Conservation (phyloP, 495 filamentous ascomycete genomes). For the Tuber borchii region DNA sequence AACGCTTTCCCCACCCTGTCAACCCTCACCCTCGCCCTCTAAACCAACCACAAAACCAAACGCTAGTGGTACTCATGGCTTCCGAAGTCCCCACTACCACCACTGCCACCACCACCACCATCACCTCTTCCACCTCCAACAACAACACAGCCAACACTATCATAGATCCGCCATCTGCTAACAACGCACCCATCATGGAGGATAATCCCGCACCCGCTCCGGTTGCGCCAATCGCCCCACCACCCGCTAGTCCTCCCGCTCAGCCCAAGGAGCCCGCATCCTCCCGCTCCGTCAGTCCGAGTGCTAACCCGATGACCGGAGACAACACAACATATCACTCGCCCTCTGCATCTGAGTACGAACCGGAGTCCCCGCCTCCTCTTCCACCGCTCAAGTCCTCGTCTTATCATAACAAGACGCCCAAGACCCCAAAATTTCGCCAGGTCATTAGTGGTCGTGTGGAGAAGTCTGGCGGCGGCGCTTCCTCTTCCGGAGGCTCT, state of each 20-base stretch:
- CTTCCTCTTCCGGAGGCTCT: slow-evolving; percentile 28
- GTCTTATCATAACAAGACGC: slow-evolving; percentile 27
- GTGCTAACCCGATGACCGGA: slow-evolving; percentile 34
- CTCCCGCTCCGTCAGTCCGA: slow-evolving; percentile 26
- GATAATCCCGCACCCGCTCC: slow-evolving; percentile 31
- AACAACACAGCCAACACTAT: slow-evolving; percentile 8
- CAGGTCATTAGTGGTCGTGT: slow-evolving; percentile 35
- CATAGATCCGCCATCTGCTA: not conserved
- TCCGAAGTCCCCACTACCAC: not conserved
- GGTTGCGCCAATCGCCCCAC: slow-evolving; percentile 28
- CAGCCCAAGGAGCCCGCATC: slow-evolving; percentile 15
- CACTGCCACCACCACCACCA: not conserved
- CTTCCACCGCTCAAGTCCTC: slow-evolving; percentile 25
- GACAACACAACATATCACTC: slow-evolving; percentile 37
- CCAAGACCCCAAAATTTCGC: slow-evolving; percentile 24
- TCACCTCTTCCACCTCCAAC: not conserved
- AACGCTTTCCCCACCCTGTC: not conserved
- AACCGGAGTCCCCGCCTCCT: slow-evolving; percentile 31
- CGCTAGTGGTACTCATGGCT: not conserved
- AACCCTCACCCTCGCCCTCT: slow-evolving; percentile 13
- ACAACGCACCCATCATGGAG: slow-evolving; percentile 21
- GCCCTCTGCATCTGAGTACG: slow-evolving; percentile 35
- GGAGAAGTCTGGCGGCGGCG: slow-evolving; percentile 22
- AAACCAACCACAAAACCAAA: not conserved
- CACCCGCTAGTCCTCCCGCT: not conserved